Evolutionary conservation across 164 flowering plant species (phyloP).

Genomic region (Vitis amurensis): DNA sequence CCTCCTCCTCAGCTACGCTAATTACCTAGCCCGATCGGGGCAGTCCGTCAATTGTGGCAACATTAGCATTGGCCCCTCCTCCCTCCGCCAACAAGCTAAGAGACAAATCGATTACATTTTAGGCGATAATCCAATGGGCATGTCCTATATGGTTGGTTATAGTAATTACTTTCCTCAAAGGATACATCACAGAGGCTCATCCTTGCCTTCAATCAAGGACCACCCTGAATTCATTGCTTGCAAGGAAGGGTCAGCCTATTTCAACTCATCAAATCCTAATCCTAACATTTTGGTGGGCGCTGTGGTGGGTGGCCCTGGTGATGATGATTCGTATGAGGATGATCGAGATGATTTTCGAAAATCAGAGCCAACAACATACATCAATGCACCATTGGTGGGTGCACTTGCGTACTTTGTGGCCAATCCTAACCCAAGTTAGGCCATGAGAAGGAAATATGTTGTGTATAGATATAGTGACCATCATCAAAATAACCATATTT

Average conservation of each 20-base stretch:
- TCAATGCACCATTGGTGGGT: slow-evolving; percentile 95
- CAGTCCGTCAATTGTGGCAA: slow-evolving; percentile 70
- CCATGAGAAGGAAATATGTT: background rate
- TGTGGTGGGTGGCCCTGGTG: slow-evolving; percentile 83
- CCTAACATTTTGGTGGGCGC: slow-evolving; percentile 77
- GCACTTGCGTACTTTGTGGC: slow-evolving; percentile 77
- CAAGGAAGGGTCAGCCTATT: slow-evolving; percentile 75
- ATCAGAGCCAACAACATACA: slow-evolving; percentile 95
- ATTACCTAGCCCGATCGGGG: slow-evolving; percentile 55
- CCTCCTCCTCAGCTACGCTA: slow-evolving; percentile 82
- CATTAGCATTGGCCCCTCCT: slow-evolving; percentile 40
- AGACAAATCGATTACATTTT: slow-evolving; percentile 81
- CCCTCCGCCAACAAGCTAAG: slow-evolving; percentile 66
- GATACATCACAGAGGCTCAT: slow-evolving; percentile 91
- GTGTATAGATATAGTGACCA: background rate
- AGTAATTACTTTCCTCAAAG: slow-evolving; percentile 64
- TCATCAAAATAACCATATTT: too few species aligned
- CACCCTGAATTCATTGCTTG: slow-evolving; percentile 70
- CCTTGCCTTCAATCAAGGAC: slow-evolving; percentile 71
- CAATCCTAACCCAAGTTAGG: slow-evolving; percentile 45
- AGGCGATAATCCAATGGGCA: slow-evolving; percentile 75
- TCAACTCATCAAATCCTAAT: slow-evolving; percentile 70
- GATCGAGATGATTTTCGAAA: slow-evolving; percentile 70
- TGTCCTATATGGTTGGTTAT: slow-evolving; percentile 96
- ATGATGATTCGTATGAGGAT: slow-evolving; percentile 74